Percentiles rank a stretch among this genome's conserved stretches.
These are phyloP conservation scores for Xylaria sp. DNA, from an alignment of 2,329 filamentous ascomycete genomes.

Conservation along the genomic window DNA sequence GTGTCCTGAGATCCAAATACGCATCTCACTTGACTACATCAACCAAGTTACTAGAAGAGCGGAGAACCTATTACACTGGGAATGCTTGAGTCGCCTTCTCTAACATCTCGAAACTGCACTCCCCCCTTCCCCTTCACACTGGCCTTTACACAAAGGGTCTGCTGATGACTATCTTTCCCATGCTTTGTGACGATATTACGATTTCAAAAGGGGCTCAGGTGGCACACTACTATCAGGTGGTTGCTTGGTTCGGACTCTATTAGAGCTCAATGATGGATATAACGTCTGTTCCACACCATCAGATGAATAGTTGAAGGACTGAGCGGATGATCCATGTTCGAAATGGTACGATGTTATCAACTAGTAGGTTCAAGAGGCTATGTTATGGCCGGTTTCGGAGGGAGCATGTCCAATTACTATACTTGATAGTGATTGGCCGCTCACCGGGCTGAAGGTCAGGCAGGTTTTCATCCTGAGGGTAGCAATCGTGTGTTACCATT, in stretches of 20 bases:
- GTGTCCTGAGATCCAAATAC: background rate
- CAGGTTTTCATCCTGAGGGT: background rate
- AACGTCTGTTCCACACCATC: conserved; percentile 3
- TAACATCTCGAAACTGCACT: background rate
- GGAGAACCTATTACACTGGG: background rate
- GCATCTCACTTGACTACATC: background rate
- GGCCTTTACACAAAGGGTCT: background rate
- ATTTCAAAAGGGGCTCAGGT: background rate
- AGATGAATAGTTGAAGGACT: background rate
- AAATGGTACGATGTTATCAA: background rate
- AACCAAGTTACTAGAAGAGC: background rate
- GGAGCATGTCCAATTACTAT: background rate
- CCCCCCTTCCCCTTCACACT: background rate
- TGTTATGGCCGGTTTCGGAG: background rate
- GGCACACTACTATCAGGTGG: conserved; percentile 4
- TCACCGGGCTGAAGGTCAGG: background rate
- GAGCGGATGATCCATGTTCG: background rate
- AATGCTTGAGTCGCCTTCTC: background rate
- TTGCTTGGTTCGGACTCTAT: background rate
- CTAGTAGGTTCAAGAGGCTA: background rate
- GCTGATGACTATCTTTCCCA: background rate
- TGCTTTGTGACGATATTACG: conserved; percentile 9
- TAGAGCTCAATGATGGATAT: background rate
- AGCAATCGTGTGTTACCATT: background rate
- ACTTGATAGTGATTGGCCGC: background rate